Evolutionary conservation across 2,329 filamentous ascomycete genomes (phyloP).

Genomic region (Calcarisporium arbuscula): DNA sequence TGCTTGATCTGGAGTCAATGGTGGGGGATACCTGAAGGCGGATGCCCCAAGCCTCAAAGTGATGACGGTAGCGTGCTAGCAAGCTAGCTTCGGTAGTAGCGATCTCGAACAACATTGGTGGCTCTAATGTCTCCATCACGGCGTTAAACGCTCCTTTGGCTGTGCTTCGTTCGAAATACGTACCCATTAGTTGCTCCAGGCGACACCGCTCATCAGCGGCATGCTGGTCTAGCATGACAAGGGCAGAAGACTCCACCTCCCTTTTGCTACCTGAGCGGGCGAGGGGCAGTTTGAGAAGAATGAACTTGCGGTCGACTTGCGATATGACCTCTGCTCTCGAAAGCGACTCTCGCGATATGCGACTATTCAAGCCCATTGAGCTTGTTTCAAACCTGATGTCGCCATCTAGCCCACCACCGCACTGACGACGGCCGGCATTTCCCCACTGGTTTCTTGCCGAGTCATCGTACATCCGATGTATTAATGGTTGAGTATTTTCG

Average conservation of each 20-base stretch:
- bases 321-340: slow-evolving; percentile 58
- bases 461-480: slow-evolving; percentile 34
- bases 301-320: slow-evolving; percentile 88
- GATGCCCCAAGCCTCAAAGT: slow-evolving; percentile 73
- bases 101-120: slow-evolving; percentile 59
- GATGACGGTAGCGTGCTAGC: slow-evolving; percentile 43
- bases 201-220: slow-evolving; percentile 85
- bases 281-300: slow-evolving; percentile 57
- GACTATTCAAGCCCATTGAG: slow-evolving; percentile 26
- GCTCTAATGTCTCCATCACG: slow-evolving; percentile 34
- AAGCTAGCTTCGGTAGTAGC: slow-evolving; percentile 52
- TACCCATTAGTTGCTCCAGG: slow-evolving; percentile 63
- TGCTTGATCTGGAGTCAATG: no score
- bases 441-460: neutral
- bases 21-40: no score
- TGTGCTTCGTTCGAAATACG: slow-evolving; percentile 35
- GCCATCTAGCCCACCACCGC: slow-evolving; percentile 6
- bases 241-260: slow-evolving; percentile 34
- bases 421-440: slow-evolving; percentile 1
- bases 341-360: slow-evolving; percentile 58
- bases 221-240: slow-evolving; percentile 87
- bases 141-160: slow-evolving; percentile 11
- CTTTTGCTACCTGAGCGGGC: slow-evolving; percentile 3
- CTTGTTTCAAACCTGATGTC: slow-evolving; percentile 22
- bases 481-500: slow-evolving; percentile 34